Evolutionary conservation across 208 protist species (phyloP).

Genomic region (Angomonas deanei): DNA sequence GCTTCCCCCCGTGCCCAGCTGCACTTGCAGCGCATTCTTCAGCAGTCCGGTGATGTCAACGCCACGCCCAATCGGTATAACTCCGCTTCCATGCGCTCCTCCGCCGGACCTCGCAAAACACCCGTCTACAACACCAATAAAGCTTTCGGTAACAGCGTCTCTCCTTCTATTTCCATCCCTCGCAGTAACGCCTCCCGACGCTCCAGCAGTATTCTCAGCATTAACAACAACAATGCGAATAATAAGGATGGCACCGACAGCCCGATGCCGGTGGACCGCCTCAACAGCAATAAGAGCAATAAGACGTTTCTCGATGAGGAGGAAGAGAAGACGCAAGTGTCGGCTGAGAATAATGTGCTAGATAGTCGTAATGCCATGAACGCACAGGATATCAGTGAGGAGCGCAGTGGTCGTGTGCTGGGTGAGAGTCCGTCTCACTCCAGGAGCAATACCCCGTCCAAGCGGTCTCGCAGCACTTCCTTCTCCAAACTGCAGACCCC

Average conservation of each 20-base stretch:
- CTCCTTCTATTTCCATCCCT: background rate
- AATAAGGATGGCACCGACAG: background rate
- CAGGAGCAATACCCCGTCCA: background rate
- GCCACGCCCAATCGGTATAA: background rate
- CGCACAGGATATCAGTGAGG: background rate
- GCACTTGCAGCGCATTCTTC: conserved; percentile 41
- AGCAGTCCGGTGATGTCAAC: conserved; percentile 7
- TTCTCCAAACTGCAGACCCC: background rate
- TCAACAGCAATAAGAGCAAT: background rate
- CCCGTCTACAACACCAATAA: too few relatives aligned
- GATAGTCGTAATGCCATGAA: too few relatives aligned
- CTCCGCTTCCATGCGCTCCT: background rate
- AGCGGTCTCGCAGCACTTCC: background rate
- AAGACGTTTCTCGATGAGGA: too few relatives aligned
- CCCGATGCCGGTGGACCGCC: background rate
- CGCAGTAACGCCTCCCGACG: background rate
- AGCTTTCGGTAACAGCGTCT: background rate
- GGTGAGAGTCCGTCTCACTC: background rate
- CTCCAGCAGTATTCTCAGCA: background rate
- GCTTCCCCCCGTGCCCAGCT: conserved; percentile 42
- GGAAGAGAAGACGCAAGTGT: too few relatives aligned
- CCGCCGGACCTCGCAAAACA: too few relatives aligned
- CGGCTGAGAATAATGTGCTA: too few relatives aligned
- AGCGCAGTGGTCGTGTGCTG: background rate
- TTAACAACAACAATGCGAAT: background rate